phyloP scores from a whole-genome alignment of 108 stramenopile species.

The Cyclotella atomus region DNA sequence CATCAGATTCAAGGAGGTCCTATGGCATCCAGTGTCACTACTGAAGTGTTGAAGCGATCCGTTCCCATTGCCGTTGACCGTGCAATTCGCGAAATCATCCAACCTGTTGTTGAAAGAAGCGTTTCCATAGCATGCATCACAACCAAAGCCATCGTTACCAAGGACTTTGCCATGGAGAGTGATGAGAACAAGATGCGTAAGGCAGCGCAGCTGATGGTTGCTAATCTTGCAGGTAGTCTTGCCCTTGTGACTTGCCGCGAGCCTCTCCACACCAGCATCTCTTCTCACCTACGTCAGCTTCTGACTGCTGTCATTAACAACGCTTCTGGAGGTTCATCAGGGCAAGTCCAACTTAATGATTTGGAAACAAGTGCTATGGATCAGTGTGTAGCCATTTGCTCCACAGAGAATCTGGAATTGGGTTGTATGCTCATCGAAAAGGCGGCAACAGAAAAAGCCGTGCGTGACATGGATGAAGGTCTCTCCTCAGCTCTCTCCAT shows the following conservation, averaged over 20 bases:
- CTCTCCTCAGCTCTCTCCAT: slow-evolving; percentile 69
- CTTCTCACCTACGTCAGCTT: slow-evolving; percentile 93
- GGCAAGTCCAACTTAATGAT: slow-evolving; percentile 65
- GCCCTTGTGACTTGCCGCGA: slow-evolving; percentile 98
- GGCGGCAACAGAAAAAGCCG: slow-evolving; percentile 98
- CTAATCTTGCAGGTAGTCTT: slow-evolving; percentile 96
- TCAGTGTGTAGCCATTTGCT: slow-evolving; percentile 92
- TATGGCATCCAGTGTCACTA: slow-evolving; percentile 56
- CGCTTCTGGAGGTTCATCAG: slow-evolving; percentile 18
- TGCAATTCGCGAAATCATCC: slow-evolving; percentile 98
- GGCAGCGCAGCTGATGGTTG: slow-evolving; percentile 97
- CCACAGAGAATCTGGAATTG: slow-evolving; percentile 95
- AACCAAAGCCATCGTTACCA: slow-evolving; percentile 96
- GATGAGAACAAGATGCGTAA: slow-evolving; percentile 95
- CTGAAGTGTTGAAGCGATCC: slow-evolving; percentile 80
- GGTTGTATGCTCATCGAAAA: slow-evolving; percentile 99
- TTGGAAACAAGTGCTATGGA: slow-evolving; percentile 83
- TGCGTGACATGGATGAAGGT: slow-evolving; percentile 94
- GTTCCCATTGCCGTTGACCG: slow-evolving; percentile 96
- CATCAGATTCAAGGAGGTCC: slow-evolving; percentile 67
- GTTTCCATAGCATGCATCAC: slow-evolving; percentile 99
- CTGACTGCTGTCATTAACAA: slow-evolving; percentile 53
- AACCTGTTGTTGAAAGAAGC: slow-evolving; percentile 97
- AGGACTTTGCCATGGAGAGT: slow-evolving; percentile 98
- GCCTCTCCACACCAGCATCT: slow-evolving; percentile 93